These are phyloP conservation scores for Botrytis deweyae DNA, from an alignment of 2,329 filamentous ascomycete genomes.

Conservation along the genomic window DNA sequence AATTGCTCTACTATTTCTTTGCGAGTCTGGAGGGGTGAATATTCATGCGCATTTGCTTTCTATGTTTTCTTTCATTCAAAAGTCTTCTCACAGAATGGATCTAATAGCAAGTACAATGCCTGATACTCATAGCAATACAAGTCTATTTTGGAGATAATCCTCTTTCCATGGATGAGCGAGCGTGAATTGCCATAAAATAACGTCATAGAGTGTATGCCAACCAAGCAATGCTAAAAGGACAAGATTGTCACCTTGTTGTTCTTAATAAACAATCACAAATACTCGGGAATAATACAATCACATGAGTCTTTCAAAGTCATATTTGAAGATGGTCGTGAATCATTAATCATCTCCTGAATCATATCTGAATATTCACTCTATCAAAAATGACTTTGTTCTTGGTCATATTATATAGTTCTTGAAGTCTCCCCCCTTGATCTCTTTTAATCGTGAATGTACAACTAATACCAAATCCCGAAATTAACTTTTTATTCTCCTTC, in stretches of 20 bases:
- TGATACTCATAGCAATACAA: constrained; percentile 19
- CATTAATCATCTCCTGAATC: constrained; percentile 15
- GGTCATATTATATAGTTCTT: constrained; percentile 14
- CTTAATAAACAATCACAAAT: constrained; percentile 6
- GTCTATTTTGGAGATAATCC: constrained; percentile 12
- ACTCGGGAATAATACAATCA: neutral
- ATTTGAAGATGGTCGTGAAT: constrained; percentile 12
- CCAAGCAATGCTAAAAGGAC: neutral
- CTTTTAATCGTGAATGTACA: constrained; percentile 2
- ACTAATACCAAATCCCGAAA: neutral
- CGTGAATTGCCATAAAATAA: neutral
- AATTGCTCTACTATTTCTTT: constrained; percentile 10
- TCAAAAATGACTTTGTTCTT: constrained; percentile 9
- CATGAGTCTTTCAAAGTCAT: constrained; percentile 4
- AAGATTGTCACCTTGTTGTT: constrained; percentile 8
- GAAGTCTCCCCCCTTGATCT: neutral
- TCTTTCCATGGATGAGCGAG: neutral
- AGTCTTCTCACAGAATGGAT: constrained; percentile 20
- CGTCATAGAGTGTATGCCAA: constrained; percentile 4
- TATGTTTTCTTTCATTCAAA: constrained; percentile 22
- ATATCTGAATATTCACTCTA: constrained; percentile 12
- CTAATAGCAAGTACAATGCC: constrained; percentile 22
- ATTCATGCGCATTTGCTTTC: constrained; percentile 13
- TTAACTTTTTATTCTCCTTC: neutral
- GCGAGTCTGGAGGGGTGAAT: constrained; percentile 18